phyloP scores from a whole-genome alignment of 371 early-diverging fungal species.

The Rhizopus sp. region DNA sequence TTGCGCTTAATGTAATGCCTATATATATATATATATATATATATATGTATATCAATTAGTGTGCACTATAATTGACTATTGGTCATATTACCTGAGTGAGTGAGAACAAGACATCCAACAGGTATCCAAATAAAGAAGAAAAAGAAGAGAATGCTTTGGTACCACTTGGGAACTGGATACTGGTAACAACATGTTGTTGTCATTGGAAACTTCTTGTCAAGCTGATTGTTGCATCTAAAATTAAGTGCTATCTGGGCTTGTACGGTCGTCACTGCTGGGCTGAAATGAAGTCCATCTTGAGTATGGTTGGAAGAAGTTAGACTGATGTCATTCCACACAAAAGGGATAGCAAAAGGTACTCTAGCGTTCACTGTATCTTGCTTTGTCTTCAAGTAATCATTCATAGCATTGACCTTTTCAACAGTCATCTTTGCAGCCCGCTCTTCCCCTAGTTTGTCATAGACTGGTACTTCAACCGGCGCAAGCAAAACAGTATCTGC shows the following conservation, averaged over 20 bases:
- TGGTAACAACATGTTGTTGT: slow-evolving; percentile 64
- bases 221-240: slow-evolving; percentile 58
- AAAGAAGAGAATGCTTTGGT: slow-evolving; percentile 45
- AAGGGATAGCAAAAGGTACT: slow-evolving; percentile 43
- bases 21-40: not conserved
- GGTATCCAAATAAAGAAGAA: slow-evolving; percentile 55
- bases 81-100: slow-evolving; percentile 25
- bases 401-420: slow-evolving; percentile 56
- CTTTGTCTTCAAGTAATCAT: slow-evolving; percentile 45
- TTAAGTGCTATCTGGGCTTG: slow-evolving; percentile 65
- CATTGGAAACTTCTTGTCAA: slow-evolving; percentile 48
- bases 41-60: not conserved
- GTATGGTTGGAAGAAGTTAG: slow-evolving; percentile 38
- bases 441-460: slow-evolving; percentile 36
- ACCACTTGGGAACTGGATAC: slow-evolving; percentile 58
- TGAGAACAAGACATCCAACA: slow-evolving; percentile 31
- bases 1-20: not conserved
- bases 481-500: slow-evolving; percentile 42
- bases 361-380: slow-evolving; percentile 1
- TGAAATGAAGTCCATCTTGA: slow-evolving; percentile 68
- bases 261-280: slow-evolving; percentile 37
- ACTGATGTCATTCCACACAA: slow-evolving; percentile 57
- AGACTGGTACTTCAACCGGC: slow-evolving; percentile 44
- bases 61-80: not conserved
- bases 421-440: slow-evolving; percentile 45